These are phyloP conservation scores for Cutaneotrichosporon arboriforme DNA, from an alignment of 1,284 basidiomycete species.

Conservation along the genomic window DNA sequence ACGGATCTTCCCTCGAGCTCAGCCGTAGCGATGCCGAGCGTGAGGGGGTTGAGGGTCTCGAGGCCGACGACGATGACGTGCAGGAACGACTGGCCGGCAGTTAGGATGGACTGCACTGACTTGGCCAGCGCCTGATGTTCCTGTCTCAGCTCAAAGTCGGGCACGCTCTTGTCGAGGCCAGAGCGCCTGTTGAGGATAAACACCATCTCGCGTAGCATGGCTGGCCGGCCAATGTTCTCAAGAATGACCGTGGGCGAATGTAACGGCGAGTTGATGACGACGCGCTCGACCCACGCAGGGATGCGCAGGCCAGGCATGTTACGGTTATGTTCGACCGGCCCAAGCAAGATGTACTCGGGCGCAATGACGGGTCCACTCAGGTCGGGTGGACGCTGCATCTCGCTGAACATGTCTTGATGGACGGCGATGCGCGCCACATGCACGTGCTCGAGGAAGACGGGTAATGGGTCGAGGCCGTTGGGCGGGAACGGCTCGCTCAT, in stretches of 20 bases:
- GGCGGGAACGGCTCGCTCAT: neutral
- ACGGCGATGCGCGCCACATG: neutral
- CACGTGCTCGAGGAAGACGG: neutral
- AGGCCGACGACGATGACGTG: slow-evolving; percentile 2
- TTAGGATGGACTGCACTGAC: neutral
- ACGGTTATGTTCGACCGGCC: neutral
- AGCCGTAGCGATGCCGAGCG: neutral
- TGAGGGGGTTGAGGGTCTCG: neutral
- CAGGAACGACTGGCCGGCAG: neutral
- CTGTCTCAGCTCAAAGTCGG: neutral
- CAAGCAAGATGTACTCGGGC: neutral
- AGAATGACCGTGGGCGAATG: neutral
- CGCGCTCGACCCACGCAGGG: neutral
- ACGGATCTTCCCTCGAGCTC: neutral
- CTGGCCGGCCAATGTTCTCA: neutral
- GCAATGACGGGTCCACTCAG: neutral
- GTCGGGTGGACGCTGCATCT: slow-evolving; percentile 1
- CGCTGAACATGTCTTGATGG: neutral
- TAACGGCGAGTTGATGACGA: slow-evolving; percentile 1
- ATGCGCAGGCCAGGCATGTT: slow-evolving; percentile 1
- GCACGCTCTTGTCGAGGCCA: neutral
- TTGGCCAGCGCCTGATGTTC: slow-evolving; percentile 1
- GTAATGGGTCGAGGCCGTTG: neutral
- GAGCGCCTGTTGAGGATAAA: neutral
- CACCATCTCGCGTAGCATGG: neutral